Evolutionary conservation across 2,329 filamentous ascomycete genomes (phyloP).

Genomic region (Alternaria sp.): DNA sequence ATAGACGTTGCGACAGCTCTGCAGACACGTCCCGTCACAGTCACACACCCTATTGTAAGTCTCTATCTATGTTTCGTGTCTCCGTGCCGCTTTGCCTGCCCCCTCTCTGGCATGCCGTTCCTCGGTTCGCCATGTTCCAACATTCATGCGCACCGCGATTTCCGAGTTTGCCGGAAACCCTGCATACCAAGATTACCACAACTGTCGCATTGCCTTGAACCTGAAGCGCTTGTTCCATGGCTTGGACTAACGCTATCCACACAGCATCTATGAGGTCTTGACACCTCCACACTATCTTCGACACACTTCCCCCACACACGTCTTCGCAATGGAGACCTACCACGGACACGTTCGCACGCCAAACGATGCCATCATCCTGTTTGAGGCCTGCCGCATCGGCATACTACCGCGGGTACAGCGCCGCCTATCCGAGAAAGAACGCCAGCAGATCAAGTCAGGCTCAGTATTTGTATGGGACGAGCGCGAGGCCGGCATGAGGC

Average conservation of each 20-base stretch:
- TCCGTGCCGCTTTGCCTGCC: neutral
- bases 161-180: constrained; percentile 6
- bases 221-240: neutral
- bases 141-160: neutral
- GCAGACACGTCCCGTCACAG: constrained; percentile 11
- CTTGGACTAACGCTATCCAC: constrained; percentile 16
- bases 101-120: neutral
- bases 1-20: constrained; percentile 1
- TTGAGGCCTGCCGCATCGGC: constrained; percentile 92
- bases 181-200: neutral
- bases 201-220: neutral
- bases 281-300: neutral
- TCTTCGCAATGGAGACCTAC: constrained; percentile 84
- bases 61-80: neutral
- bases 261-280: constrained; percentile 16
- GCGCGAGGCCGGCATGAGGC: constrained; percentile 94
- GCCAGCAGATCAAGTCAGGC: constrained; percentile 92
- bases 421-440: constrained; percentile 92
- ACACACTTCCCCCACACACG: neutral
- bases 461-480: constrained; percentile 99
- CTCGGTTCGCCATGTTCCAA: neutral
- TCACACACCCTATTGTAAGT: constrained; percentile 21
- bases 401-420: constrained; percentile 90
- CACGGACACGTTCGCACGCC: constrained; percentile 95
- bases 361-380: constrained; percentile 95